These are phyloP conservation scores for Candida ovalis DNA, from an alignment of 805 yeast species.

Conservation along the genomic window DNA sequence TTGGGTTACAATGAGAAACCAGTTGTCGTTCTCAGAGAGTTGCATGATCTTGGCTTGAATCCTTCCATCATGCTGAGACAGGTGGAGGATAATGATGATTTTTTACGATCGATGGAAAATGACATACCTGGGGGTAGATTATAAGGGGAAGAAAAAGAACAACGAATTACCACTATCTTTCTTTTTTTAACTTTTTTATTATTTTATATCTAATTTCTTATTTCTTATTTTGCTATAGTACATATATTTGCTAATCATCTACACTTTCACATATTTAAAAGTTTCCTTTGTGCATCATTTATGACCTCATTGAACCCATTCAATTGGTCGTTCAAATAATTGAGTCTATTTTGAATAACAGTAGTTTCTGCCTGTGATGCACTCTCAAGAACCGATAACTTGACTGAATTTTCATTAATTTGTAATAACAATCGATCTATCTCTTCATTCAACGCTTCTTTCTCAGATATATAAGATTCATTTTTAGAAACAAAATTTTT, in stretches of 20 bases:
- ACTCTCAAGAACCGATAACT: not conserved
- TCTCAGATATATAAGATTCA: not conserved
- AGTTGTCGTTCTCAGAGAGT: not conserved
- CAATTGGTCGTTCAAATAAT: not conserved
- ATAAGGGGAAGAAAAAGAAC: too few relatives aligned
- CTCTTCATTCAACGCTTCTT: not conserved
- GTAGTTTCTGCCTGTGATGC: not conserved
- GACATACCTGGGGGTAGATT: not conserved
- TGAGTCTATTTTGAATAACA: not conserved
- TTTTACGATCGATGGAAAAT: not conserved
- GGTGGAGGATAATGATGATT: not conserved
- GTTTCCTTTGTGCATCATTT: not conserved
- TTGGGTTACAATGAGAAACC: not conserved
- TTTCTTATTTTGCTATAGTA: too few relatives aligned
- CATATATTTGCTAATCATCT: too few relatives aligned
- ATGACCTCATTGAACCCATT: not conserved
- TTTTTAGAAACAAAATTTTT: not conserved
- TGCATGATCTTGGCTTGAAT: not conserved
- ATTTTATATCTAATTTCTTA: too few relatives aligned
- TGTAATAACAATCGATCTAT: not conserved
- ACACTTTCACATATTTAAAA: not conserved
- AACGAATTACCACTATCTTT: too few relatives aligned
- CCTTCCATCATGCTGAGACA: not conserved
- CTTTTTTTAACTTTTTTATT: not conserved
- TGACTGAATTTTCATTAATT: not conserved